Percentiles rank a stretch among this genome's conserved stretches.
These are phyloP conservation scores for Russula abietina DNA, from an alignment of 768 basidiomycete species.

Conservation along the genomic window DNA sequence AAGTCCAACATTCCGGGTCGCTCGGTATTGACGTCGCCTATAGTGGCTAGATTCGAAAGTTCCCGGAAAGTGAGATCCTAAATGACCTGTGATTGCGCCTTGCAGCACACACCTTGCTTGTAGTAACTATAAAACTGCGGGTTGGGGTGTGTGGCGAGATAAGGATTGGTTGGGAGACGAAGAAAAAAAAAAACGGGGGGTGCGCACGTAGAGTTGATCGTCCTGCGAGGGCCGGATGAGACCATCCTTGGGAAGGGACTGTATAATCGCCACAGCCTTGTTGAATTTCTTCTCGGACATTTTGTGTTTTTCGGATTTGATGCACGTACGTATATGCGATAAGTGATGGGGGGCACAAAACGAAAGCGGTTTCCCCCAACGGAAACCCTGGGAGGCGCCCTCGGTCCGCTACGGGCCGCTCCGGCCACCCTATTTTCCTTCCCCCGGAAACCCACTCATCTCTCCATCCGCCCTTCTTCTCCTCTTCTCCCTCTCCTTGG, in stretches of 20 bases:
- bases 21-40: slow-evolving; percentile 62
- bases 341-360: neutral
- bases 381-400: too few relatives aligned
- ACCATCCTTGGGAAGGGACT: slow-evolving; percentile 69
- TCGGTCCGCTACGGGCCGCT: neutral
- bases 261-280: slow-evolving; percentile 64
- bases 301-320: slow-evolving; percentile 21
- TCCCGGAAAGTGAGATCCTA: neutral
- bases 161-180: slow-evolving; percentile 7
- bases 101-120: slow-evolving; percentile 70
- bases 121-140: slow-evolving; percentile 85
- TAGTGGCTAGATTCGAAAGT: slow-evolving; percentile 44
- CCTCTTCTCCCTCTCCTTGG: neutral
- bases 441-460: neutral
- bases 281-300: slow-evolving; percentile 74
- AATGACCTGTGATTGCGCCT: slow-evolving; percentile 14
- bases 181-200: slow-evolving; percentile 17
- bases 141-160: neutral
- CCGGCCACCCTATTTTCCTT: neutral
- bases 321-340: neutral
- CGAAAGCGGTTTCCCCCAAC: neutral
- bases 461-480: neutral
- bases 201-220: slow-evolving; percentile 74
- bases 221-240: slow-evolving; percentile 67
- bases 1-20: slow-evolving; percentile 81